Base-by-base conservation (phyloP, 2,329 filamentous ascomycete genomes). In the Samsoniella hepiali region DNA sequence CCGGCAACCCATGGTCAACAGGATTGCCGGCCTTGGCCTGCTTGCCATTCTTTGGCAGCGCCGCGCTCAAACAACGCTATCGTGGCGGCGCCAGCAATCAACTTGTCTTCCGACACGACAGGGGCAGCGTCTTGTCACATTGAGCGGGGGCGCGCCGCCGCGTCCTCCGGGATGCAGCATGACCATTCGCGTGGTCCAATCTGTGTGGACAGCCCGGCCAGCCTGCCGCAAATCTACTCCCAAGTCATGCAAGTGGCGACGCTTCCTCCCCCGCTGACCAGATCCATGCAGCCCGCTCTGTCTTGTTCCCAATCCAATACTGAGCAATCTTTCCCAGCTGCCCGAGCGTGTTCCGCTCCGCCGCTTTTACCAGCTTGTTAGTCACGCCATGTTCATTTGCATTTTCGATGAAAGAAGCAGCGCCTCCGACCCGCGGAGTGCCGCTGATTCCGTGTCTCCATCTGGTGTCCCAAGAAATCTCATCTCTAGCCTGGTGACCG, bases 151-250 rank as follows among this genome's bases (percentile, higher is more conserved):
- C 31, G 42, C 38, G 40, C 58, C 50, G 49, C 58, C 31, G 50
- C 31, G 29, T 36, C 40, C n/a, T 54, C 31, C 38, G 27, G 34
- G 38, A 45, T 47, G 58, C 50, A 31, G 50, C 40, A 36, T 61
- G 49, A 55, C 58, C 58, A 54, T 9, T 22, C 42, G 53, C 15
- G 38, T 51, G 40, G 22, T 47, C 27, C 40, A 51, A 61, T 47
- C 29, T 38, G n/a, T 17, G 50, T 61, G 49, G 47, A 7, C 49
- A 34, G 36, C 34, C 40, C 36, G 49, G 50, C 40, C 40, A 53
- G 47, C 58, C 56, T 58, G 58, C 47, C 47, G 58, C 49, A 44
- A 60, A 55, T 60, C 58, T 53, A 32, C 17, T 53, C 36, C 17
- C 13, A 53, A 42, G 22, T 10, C 7, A 38, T 34, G 13, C 42